Conservation (phyloP, 2,329 filamentous ascomycete genomes). For the Parastagonospora nodorum region DNA sequence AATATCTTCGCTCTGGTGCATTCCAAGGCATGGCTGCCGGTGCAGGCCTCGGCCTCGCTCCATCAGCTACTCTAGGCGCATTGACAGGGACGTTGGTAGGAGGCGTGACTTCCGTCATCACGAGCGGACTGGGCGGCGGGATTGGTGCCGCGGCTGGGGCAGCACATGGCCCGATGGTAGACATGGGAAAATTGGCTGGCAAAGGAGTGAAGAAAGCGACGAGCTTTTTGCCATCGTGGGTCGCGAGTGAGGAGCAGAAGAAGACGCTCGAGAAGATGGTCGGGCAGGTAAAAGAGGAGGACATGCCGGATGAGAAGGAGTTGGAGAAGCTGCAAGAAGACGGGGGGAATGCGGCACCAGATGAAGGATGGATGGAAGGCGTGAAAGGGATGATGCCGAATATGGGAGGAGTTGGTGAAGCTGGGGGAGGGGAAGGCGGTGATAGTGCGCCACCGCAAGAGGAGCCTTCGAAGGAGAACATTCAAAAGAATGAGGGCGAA, state of each 20-base stretch:
- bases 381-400: constrained; percentile 17
- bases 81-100: constrained; percentile 27
- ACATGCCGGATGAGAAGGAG: constrained; percentile 21
- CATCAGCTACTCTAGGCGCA: constrained; percentile 23
- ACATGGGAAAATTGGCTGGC: constrained; percentile 16
- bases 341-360: constrained; percentile 7
- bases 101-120: constrained; percentile 23
- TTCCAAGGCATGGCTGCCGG: constrained; percentile 31
- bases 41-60: constrained; percentile 25
- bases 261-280: constrained; percentile 26
- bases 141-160: constrained; percentile 23
- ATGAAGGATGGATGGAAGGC: constrained; percentile 13
- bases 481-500: too few relatives aligned
- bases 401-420: not conserved
- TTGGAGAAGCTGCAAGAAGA: constrained; percentile 20
- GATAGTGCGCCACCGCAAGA: too few relatives aligned
- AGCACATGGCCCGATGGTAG: constrained; percentile 18
- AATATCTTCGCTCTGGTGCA: constrained; percentile 26
- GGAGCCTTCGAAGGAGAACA: too few relatives aligned
- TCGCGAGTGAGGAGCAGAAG: constrained; percentile 23
- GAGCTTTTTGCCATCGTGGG: constrained; percentile 19
- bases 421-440: too few relatives aligned
- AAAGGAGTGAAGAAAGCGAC: constrained; percentile 24
- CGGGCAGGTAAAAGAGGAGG: constrained; percentile 18
- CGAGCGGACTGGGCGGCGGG: constrained; percentile 24